phyloP scores from a whole-genome alignment of 169 alveolate genomes.

The Babesia bovis region DNA sequence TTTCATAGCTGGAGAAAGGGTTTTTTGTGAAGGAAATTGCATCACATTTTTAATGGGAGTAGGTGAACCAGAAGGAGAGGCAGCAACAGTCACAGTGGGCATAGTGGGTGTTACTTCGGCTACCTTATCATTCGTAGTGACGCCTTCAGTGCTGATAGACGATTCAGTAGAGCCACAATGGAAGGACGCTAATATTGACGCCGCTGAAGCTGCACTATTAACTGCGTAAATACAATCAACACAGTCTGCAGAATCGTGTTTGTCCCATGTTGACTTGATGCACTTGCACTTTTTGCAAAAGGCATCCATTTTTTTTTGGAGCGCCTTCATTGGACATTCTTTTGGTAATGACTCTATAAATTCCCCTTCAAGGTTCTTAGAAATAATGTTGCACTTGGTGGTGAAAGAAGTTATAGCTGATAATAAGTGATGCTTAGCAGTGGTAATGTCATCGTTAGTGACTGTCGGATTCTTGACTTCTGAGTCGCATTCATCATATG shows the following conservation, averaged over 20 bases:
- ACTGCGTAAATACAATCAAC: neutral
- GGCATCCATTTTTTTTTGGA: neutral
- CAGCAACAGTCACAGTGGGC: neutral
- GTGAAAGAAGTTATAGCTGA: neutral
- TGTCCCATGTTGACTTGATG: neutral
- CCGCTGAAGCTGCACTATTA: neutral
- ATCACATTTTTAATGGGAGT: neutral
- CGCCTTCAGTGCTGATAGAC: neutral
- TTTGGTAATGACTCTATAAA: too few species aligned
- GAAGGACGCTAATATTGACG: too few species aligned
- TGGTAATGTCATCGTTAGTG: neutral
- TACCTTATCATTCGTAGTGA: too few species aligned
- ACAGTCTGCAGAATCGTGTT: neutral
- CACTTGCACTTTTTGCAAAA: neutral
- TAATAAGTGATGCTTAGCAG: slow-evolving; percentile 13
- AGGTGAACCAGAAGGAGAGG: neutral
- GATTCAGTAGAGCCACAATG: neutral
- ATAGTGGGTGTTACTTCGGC: too few species aligned
- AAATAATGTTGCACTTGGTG: neutral
- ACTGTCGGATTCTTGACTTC: too few species aligned
- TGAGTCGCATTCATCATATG: neutral
- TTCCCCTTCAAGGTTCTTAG: neutral
- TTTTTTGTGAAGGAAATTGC: too few species aligned
- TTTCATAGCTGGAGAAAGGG: neutral
- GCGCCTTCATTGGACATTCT: neutral